Evolutionary conservation across 2,329 filamentous ascomycete species (phyloP).

Genomic region (Magnaporthiopsis poae): DNA sequence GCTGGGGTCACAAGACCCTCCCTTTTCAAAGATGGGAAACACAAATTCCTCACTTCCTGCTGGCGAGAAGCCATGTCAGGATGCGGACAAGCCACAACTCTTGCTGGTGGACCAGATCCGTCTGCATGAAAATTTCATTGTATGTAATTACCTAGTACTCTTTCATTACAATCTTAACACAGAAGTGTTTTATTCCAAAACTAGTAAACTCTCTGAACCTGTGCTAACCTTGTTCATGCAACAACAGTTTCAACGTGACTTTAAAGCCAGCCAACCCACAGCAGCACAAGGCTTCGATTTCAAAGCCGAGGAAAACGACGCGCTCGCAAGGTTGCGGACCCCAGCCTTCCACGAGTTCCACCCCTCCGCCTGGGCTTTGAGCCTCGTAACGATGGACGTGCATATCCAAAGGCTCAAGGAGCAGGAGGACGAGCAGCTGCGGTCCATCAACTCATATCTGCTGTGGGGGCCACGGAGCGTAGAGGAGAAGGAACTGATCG

Average conservation of each 20-base stretch:
- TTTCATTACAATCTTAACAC: background rate
- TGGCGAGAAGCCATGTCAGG: background rate
- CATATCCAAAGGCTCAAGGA: background rate
- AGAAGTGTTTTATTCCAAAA: too few species aligned
- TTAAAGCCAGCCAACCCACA: background rate
- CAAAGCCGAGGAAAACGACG: background rate
- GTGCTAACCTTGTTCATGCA: background rate
- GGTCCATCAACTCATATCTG: background rate
- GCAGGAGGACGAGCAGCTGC: background rate
- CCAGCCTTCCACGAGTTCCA: background rate
- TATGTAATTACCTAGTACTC: background rate
- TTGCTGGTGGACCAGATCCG: background rate
- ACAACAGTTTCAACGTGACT: background rate
- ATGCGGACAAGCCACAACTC: background rate
- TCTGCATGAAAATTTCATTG: background rate
- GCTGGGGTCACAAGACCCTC: background rate
- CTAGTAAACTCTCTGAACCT: too few species aligned
- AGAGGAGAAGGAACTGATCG: background rate
- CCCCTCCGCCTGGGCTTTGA: background rate
- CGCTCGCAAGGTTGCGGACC: background rate
- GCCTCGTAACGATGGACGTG: background rate
- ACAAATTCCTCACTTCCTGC: background rate
- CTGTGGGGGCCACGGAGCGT: background rate
- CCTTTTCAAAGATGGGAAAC: background rate
- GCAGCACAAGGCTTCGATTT: background rate